phyloP scores from a whole-genome alignment of 371 early-diverging fungal genomes.

The Gilbertella persicaria region DNA sequence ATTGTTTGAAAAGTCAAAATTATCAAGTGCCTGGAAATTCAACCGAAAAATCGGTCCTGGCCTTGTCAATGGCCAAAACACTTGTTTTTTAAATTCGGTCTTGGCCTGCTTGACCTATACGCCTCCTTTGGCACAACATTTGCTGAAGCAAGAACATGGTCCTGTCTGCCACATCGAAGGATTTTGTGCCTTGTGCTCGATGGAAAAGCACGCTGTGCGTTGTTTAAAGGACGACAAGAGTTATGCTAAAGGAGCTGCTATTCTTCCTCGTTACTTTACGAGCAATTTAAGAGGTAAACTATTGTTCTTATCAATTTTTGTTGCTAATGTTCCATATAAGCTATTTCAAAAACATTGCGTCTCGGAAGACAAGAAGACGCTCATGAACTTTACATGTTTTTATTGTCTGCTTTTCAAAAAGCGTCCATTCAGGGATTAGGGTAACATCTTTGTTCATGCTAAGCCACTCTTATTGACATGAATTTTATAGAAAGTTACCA shows the following conservation, averaged over 20 bases:
- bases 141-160: slow-evolving; percentile 60
- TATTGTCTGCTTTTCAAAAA: slow-evolving; percentile 63
- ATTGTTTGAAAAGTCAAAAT: slow-evolving; percentile 9
- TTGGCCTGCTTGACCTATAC: slow-evolving; percentile 93
- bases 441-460: slow-evolving; percentile 10
- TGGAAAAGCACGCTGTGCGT: slow-evolving; percentile 55
- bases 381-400: slow-evolving; percentile 83
- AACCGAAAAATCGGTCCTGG: slow-evolving; percentile 74
- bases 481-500: slow-evolving; percentile 57
- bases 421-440: slow-evolving; percentile 9
- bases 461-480: slow-evolving; percentile 3
- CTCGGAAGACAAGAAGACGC: slow-evolving; percentile 89
- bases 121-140: slow-evolving; percentile 77
- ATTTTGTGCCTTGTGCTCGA: slow-evolving; percentile 66
- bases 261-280: slow-evolving; percentile 74
- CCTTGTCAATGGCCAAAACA: slow-evolving; percentile 89
- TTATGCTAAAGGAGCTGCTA: slow-evolving; percentile 41
- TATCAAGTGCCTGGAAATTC: slow-evolving; percentile 56
- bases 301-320: neutral
- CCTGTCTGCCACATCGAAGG: slow-evolving; percentile 43
- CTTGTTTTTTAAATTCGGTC: slow-evolving; percentile 94
- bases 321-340: slow-evolving; percentile 17
- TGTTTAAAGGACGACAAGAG: slow-evolving; percentile 48
- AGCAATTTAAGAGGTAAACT: slow-evolving; percentile 61
- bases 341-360: slow-evolving; percentile 75